Evolutionary conservation across 805 yeast species (phyloP).

Genomic region (Candida broadrunensis): DNA sequence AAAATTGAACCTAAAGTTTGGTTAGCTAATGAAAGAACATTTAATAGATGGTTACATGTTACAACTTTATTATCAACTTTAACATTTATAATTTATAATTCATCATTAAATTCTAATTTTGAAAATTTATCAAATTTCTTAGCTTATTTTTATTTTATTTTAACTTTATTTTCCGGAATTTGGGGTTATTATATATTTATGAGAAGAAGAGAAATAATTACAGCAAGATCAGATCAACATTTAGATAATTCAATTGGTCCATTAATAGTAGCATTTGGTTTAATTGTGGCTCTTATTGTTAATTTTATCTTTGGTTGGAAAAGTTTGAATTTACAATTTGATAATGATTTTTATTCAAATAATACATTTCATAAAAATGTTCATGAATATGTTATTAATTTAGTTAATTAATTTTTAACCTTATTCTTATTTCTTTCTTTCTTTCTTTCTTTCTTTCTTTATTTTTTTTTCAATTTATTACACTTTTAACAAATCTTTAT

Average conservation of each 20-base stretch:
- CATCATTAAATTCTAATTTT: slow-evolving; percentile 66
- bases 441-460: no score
- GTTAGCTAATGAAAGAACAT: slow-evolving; percentile 97
- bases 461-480: no score
- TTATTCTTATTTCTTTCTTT: no score
- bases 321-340: slow-evolving; percentile 17
- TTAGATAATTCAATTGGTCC: slow-evolving; percentile 92
- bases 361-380: slow-evolving; percentile 33
- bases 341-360: slow-evolving; percentile 24
- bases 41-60: slow-evolving; percentile 91
- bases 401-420: slow-evolving; percentile 20
- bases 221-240: slow-evolving; percentile 80
- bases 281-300: slow-evolving; percentile 61
- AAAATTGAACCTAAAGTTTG: slow-evolving; percentile 97
- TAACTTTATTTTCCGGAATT: slow-evolving; percentile 77
- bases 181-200: slow-evolving; percentile 88
- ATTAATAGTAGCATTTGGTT: slow-evolving; percentile 66
- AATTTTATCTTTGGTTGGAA: slow-evolving; percentile 68
- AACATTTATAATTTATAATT: slow-evolving; percentile 79
- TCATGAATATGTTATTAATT: slow-evolving; percentile 30
- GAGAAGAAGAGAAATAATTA: slow-evolving; percentile 68
- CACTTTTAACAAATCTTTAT: no score
- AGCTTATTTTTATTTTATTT: slow-evolving; percentile 76
- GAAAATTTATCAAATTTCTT: slow-evolving; percentile 61
- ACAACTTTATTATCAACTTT: slow-evolving; percentile 80